These are phyloP conservation scores for Flammula alnicola DNA, from an alignment of 1,284 basidiomycete species.

Conservation along the genomic window DNA sequence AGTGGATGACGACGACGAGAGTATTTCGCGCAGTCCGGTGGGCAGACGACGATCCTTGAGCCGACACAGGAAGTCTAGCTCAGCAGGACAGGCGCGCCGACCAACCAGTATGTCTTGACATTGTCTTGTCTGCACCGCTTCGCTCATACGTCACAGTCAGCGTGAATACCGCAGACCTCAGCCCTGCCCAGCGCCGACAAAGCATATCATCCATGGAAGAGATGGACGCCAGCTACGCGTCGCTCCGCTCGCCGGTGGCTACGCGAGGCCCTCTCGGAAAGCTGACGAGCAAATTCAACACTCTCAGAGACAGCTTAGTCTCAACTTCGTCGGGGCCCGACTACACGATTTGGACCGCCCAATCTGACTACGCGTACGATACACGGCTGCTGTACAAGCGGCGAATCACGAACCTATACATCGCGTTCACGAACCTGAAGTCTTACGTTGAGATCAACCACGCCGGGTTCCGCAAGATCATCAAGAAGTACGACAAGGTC, in stretches of 20 bases:
- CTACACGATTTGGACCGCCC: conserved; percentile 76
- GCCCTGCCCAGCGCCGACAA: conserved; percentile 41
- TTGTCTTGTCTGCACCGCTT: background rate
- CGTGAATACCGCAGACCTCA: conserved; percentile 9
- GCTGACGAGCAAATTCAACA: conserved; percentile 53
- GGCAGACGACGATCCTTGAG: conserved; percentile 17
- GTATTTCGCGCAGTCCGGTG: conserved; percentile 30
- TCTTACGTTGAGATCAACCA: conserved; percentile 96
- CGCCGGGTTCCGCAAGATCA: conserved; percentile 93
- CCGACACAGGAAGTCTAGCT: conserved; percentile 26
- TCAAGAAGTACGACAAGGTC: conserved; percentile 99
- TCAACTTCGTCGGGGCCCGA: conserved; percentile 33
- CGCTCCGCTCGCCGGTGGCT: conserved; percentile 35
- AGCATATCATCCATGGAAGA: conserved; percentile 61
- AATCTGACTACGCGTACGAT: conserved; percentile 87
- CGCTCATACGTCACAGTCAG: background rate
- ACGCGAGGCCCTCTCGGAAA: conserved; percentile 43
- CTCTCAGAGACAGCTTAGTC: conserved; percentile 54
- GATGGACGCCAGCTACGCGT: conserved; percentile 42
- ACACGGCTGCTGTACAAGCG: conserved; percentile 91
- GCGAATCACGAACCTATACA: conserved; percentile 87
- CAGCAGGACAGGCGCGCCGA: conserved; percentile 19
- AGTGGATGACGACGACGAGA: conserved; percentile 71
- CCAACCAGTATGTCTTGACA: conserved; percentile 9
- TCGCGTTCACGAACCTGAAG: conserved; percentile 81